A percentile compares a stretch with the other conserved stretches of the same genome.
Conservation (phyloP, 805 yeast genomes). For the Sungouiella thailandica region DNA sequence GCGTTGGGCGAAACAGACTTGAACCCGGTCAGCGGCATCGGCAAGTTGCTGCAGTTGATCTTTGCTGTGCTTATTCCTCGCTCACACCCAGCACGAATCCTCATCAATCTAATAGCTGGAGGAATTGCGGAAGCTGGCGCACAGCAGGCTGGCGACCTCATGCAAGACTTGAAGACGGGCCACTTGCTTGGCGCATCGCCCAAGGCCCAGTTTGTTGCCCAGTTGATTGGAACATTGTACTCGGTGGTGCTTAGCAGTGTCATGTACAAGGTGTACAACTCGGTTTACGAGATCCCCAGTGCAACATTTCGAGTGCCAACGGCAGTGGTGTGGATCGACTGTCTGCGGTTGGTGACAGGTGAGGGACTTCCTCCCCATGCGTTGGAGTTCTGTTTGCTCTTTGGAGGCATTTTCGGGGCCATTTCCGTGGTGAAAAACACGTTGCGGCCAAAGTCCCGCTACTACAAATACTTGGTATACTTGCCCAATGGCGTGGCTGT, state of each 20-base stretch:
- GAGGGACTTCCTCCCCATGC: conserved; percentile 84
- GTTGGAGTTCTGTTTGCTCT: conserved; percentile 48
- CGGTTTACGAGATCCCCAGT: conserved; percentile 83
- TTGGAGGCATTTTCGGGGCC: conserved; percentile 65
- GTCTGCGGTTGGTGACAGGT: conserved; percentile 89
- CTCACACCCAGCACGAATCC: conserved; percentile 71
- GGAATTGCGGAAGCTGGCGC: conserved; percentile 99
- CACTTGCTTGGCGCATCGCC: conserved; percentile 90
- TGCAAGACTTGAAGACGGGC: conserved; percentile 97
- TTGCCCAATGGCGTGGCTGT: conserved; percentile 96
- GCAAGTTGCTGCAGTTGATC: conserved; percentile 84
- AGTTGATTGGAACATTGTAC: conserved; percentile 81
- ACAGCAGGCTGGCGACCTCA: conserved; percentile 96
- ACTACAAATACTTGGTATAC: conserved; percentile 43
- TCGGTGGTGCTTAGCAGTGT: conserved; percentile 74
- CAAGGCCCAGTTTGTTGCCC: conserved; percentile 86
- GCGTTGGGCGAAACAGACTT: conserved; percentile 96
- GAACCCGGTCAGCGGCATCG: conserved; percentile 95
- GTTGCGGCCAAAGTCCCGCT: conserved; percentile 38
- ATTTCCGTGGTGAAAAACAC: conserved; percentile 62
- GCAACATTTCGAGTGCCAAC: conserved; percentile 84
- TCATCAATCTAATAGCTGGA: conserved; percentile 87
- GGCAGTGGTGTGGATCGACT: conserved; percentile 94
- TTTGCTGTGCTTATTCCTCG: conserved; percentile 79
- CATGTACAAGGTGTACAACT: conserved; percentile 78